Conservation (phyloP, 2,329 filamentous ascomycete species). For the Byssothecium circinans region DNA sequence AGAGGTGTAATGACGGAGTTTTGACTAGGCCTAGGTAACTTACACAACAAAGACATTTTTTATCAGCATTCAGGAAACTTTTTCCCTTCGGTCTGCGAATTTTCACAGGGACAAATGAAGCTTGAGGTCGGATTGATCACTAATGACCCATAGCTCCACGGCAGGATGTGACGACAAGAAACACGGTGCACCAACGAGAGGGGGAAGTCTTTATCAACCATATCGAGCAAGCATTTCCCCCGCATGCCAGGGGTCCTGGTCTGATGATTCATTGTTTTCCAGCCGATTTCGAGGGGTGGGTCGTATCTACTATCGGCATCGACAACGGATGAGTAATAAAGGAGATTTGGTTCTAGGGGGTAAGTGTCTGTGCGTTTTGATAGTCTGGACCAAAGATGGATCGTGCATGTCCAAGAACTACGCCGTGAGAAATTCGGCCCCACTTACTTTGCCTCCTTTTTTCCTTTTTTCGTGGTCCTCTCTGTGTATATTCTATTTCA, state of each 20-base stretch:
- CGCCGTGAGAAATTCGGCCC: too few species aligned
- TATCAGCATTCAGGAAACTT: not conserved
- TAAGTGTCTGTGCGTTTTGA: not conserved
- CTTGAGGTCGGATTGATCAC: not conserved
- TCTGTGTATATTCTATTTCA: too few species aligned
- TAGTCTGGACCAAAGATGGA: too few species aligned
- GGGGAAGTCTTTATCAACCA: not conserved
- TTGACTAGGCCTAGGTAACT: not conserved
- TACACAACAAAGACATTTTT: not conserved
- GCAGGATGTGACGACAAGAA: too few species aligned
- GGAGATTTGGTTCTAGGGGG: not conserved
- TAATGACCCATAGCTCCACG: not conserved
- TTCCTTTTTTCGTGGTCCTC: too few species aligned
- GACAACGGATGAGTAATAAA: not conserved
- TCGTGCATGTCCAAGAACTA: too few species aligned
- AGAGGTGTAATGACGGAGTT: slow-evolving; percentile 24
- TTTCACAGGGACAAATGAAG: not conserved
- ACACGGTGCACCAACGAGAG: too few species aligned
- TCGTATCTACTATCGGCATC: not conserved
- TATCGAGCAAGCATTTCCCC: not conserved
- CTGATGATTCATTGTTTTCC: not conserved
- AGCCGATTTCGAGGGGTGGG: too few species aligned
- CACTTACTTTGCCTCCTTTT: not conserved
- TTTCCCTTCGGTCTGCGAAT: not conserved
- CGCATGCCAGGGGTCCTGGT: not conserved